phyloP scores from a whole-genome alignment of 108 stramenopile genomes.

The Stephanodiscus minutulus region DNA sequence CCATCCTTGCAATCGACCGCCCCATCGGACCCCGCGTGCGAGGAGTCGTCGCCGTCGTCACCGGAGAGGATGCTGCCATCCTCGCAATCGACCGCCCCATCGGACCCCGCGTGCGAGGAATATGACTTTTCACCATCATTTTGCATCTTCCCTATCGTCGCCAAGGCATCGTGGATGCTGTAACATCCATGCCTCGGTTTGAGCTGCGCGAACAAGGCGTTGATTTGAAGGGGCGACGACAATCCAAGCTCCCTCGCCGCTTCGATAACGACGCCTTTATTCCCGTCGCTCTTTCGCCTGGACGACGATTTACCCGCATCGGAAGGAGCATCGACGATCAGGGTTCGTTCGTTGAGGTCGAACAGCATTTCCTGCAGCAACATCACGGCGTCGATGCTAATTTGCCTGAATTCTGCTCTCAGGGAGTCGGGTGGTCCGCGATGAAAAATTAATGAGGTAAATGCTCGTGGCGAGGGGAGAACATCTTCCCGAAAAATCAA shows the following conservation, averaged over 20 bases:
- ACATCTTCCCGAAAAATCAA: no score
- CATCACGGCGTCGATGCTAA: slow-evolving; percentile 5
- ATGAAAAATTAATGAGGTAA: background rate
- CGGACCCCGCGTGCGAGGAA: background rate
- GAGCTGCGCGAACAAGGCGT: slow-evolving; percentile 9
- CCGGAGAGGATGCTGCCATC: background rate
- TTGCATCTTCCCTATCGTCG: background rate
- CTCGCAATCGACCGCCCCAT: background rate
- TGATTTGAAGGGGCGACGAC: slow-evolving; percentile 3
- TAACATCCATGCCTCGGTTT: slow-evolving; percentile 17
- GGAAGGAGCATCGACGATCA: background rate
- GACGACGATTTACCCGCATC: background rate
- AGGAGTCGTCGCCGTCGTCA: background rate
- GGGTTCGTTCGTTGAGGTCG: slow-evolving; percentile 12
- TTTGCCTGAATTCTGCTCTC: slow-evolving; percentile 17
- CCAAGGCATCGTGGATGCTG: slow-evolving; percentile 35
- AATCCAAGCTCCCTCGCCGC: slow-evolving; percentile 16
- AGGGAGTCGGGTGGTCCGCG: background rate
- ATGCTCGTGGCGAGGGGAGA: no score
- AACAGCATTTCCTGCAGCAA: slow-evolving; percentile 23
- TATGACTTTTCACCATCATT: background rate
- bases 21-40: background rate
- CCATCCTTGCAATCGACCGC: background rate
- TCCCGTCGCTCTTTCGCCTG: slow-evolving; percentile 13
- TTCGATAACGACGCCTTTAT: slow-evolving; percentile 11